A percentile compares a stretch with the other conserved stretches of the same genome.
phyloP scores from a whole-genome alignment of 768 basidiomycete genomes.

The Mycena olivaceomarginata region DNA sequence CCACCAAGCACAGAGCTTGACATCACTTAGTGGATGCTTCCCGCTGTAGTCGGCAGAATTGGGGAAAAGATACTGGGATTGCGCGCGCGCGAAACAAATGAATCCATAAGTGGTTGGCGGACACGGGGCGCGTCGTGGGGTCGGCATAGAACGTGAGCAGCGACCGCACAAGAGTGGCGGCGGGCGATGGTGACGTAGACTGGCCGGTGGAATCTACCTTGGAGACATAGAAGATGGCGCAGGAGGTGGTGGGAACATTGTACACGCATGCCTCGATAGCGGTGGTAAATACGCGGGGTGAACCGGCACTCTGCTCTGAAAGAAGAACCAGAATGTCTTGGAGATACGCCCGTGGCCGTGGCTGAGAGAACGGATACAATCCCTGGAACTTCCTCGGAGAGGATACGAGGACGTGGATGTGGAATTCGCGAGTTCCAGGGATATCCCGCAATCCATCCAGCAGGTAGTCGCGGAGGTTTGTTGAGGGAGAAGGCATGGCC shows the following conservation, averaged over 20 bases:
- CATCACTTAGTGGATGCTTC: slow-evolving; percentile 87
- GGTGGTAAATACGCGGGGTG: slow-evolving; percentile 78
- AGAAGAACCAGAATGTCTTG: slow-evolving; percentile 89
- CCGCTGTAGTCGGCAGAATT: slow-evolving; percentile 83
- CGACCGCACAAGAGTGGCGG: slow-evolving; percentile 78
- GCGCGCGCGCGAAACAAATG: slow-evolving; percentile 94
- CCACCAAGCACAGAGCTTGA: slow-evolving; percentile 95
- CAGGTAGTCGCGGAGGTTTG: slow-evolving; percentile 76
- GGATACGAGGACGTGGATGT: slow-evolving; percentile 85
- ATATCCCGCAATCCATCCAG: slow-evolving; percentile 72
- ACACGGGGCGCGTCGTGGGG: slow-evolving; percentile 76
- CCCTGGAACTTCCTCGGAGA: slow-evolving; percentile 78
- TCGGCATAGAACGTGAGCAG: slow-evolving; percentile 81
- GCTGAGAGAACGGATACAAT: slow-evolving; percentile 85
- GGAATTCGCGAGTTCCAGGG: slow-evolving; percentile 83
- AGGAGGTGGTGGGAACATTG: slow-evolving; percentile 79
- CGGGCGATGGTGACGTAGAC: slow-evolving; percentile 77
- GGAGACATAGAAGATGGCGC: slow-evolving; percentile 90
- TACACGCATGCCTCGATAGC: slow-evolving; percentile 90
- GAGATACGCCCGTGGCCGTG: slow-evolving; percentile 78
- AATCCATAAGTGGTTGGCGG: slow-evolving; percentile 79
- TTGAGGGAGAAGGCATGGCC: slow-evolving; percentile 38
- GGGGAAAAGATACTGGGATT: slow-evolving; percentile 95
- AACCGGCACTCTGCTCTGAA: slow-evolving; percentile 74
- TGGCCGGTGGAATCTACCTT: slow-evolving; percentile 97